Percentiles rank a stretch among this genome's conserved stretches.
phyloP scores from a whole-genome alignment of 1,284 basidiomycete species.

The Puccinia coronata region DNA sequence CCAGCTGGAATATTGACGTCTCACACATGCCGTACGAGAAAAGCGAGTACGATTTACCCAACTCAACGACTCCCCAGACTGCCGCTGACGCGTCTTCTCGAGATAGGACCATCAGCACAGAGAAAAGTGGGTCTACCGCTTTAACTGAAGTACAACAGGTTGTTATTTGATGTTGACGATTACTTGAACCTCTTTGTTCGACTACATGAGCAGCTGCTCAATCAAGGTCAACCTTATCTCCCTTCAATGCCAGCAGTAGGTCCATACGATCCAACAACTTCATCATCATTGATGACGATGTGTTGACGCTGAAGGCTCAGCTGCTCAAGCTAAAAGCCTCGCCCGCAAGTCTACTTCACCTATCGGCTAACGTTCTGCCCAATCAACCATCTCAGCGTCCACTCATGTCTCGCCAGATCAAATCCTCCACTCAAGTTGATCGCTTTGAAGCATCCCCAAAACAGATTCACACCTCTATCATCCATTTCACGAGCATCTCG shows the following conservation, averaged over 20 bases:
- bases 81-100: not conserved
- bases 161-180: not conserved
- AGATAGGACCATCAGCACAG: not conserved
- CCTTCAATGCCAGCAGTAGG: conserved; percentile 2
- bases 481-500: conserved; percentile 84
- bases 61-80: not conserved
- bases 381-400: conserved; percentile 42
- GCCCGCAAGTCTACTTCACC: conserved; percentile 9
- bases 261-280: conserved; percentile 40
- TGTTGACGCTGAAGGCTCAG: conserved; percentile 34
- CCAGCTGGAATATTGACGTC: conserved; percentile 91
- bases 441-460: conserved; percentile 44
- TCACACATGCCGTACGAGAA: conserved; percentile 65
- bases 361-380: conserved; percentile 13
- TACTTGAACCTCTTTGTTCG: not conserved
- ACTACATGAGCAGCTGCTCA: not conserved
- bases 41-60: not conserved
- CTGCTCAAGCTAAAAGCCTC: conserved; percentile 31
- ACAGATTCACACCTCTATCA: conserved; percentile 63
- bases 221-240: not conserved
- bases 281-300: conserved; percentile 46
- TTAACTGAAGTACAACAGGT: too few species aligned
- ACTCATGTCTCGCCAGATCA: conserved; percentile 30
- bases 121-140: conserved; percentile 4
- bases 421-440: conserved; percentile 39